Evolutionary conservation across 2,329 filamentous ascomycete genomes (phyloP), one percentile per base, ranked within the genome.

Genomic region (Aspergillus intermedius): DNA sequence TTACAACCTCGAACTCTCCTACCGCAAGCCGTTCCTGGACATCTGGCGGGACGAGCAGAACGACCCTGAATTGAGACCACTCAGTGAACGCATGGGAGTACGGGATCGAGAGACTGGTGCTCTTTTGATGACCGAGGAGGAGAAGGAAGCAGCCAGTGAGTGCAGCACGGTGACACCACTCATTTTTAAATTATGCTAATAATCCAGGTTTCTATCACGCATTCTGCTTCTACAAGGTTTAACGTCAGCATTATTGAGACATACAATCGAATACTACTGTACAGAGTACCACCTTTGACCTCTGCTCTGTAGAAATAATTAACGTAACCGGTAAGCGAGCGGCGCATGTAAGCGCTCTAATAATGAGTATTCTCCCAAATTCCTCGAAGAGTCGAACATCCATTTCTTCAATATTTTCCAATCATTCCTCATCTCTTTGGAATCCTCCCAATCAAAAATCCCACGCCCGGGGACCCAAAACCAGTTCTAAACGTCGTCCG

Each of bases 181-280:
- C 19, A 2, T 5, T 35, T 35, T 19, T 22, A 19, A 42, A 28
- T 12, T 28, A 10, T 28, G 40, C 58, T 63, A 46, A 66, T 46
- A 13, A 35, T 13, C 28, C 35, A 62, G 76, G 75, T 60, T 95
- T 97, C 64, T 97, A 97, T 64, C 81, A 94, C 60, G 91, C 88
- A 1, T 97, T 97, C 63, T 95, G 90, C 73, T 97, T 97, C 70
- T 95, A 96, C 72, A 95, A 96, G 75, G 88, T 94, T 42, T 93
- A 76, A 56, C 6, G 10, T 23, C 8, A 19, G n/a, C 22, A 19
- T 15, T 12, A 10, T 19, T 23, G 30, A 19, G 30, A 19, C 5
- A 30, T 34, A 21, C 39, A 25, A 32, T 25, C 9, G 13, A 43
- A n/a, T 34, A 30, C 10, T 7, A 19, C 17, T 19, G 17, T 19